These are phyloP conservation scores for Fusarium globosum DNA, from an alignment of 2,329 filamentous ascomycete species.

Conservation along the genomic window DNA sequence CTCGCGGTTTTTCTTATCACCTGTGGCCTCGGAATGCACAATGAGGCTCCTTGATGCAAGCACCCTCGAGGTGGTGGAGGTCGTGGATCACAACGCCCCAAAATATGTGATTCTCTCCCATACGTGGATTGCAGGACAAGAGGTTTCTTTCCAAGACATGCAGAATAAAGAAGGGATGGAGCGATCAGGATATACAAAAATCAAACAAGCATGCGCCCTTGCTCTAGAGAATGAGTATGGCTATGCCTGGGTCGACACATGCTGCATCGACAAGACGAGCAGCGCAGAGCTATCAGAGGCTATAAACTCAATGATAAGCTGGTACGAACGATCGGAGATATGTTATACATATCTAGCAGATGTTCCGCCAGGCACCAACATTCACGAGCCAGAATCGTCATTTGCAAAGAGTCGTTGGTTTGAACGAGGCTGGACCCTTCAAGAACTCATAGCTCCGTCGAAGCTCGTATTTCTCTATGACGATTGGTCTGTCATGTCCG, in stretches of 20 bases:
- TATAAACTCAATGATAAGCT: background rate
- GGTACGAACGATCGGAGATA: background rate
- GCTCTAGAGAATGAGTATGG: background rate
- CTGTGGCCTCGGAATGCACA: fast-evolving
- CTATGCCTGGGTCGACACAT: background rate
- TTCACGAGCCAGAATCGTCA: background rate
- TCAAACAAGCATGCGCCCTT: background rate
- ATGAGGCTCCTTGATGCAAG: background rate
- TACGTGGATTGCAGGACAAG: background rate
- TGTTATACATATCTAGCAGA: background rate
- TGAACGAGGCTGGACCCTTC: background rate
- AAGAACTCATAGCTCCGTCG: background rate
- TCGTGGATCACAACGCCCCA: background rate
- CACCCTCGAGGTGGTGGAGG: background rate
- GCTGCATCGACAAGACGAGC: background rate
- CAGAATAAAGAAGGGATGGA: fast-evolving
- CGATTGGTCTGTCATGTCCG: background rate
- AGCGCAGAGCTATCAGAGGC: background rate
- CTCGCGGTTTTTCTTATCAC: no score
- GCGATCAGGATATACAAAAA: background rate
- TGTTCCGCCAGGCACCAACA: background rate
- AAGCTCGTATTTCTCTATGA: background rate
- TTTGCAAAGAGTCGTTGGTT: background rate
- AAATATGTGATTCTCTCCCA: background rate
- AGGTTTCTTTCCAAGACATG: background rate